phyloP scores from a whole-genome alignment of 2,329 filamentous ascomycete species.

The Tolypocladium album region DNA sequence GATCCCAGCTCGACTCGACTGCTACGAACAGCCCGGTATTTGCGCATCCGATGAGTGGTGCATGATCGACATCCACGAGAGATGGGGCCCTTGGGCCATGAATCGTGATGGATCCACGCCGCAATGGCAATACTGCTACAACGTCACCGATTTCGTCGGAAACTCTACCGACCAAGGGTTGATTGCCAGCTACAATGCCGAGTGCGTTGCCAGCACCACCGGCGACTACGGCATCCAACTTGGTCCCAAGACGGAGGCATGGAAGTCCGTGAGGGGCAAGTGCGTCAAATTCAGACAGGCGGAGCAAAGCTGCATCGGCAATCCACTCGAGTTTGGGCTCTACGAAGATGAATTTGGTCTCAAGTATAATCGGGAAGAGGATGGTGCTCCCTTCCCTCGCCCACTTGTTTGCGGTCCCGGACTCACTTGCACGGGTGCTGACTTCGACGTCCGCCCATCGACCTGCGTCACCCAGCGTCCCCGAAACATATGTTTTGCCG shows the following conservation, averaged over 20 bases:
- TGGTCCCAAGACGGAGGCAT: neutral
- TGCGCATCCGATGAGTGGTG: neutral
- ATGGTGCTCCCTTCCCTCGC: neutral
- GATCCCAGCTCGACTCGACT: neutral
- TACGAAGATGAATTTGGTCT: neutral
- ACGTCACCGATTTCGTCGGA: neutral
- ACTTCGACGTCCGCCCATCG: neutral
- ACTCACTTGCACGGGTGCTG: neutral
- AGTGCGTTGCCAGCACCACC: neutral
- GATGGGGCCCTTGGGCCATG: neutral
- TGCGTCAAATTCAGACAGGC: neutral
- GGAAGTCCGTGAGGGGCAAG: neutral
- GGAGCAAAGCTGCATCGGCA: neutral
- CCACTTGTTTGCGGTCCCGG: neutral
- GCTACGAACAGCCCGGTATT: neutral
- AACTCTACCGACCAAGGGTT: neutral
- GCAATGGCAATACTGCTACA: neutral
- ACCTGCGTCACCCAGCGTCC: neutral
- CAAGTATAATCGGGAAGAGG: neutral
- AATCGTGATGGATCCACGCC: neutral
- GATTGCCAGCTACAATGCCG: neutral
- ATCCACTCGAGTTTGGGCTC: neutral
- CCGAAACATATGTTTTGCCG: neutral
- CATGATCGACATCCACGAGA: neutral
- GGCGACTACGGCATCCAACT: neutral